Conservation (phyloP, 345 rosid genomes). For the Rhodomyrtus tomentosa region DNA sequence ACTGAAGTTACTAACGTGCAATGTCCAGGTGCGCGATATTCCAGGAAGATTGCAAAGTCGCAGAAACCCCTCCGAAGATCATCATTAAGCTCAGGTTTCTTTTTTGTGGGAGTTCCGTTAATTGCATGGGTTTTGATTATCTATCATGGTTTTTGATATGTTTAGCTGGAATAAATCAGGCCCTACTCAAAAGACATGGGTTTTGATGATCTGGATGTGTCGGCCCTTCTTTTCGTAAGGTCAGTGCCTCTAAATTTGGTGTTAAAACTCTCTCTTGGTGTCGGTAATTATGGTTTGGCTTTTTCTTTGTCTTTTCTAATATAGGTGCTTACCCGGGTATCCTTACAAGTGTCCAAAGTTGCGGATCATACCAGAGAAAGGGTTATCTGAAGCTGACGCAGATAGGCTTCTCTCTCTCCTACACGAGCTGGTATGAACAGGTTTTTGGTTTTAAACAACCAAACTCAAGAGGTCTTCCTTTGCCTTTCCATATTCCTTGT, state of each 20-base stretch:
- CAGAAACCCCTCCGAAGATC: constrained; percentile 53
- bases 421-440: constrained; percentile 53
- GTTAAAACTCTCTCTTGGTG: not conserved
- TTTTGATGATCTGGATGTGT: constrained; percentile 68
- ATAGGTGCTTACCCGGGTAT: constrained; percentile 91
- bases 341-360: constrained; percentile 89
- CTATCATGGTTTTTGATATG: constrained; percentile 4
- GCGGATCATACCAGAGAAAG: constrained; percentile 72
- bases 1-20: not conserved
- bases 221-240: constrained; percentile 78
- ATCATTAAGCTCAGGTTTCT: constrained; percentile 68
- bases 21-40: constrained; percentile 64
- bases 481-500: not conserved
- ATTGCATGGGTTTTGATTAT: constrained; percentile 3
- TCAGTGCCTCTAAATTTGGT: constrained; percentile 6
- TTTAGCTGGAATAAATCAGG: constrained; percentile 32
- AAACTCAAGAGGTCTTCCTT: not conserved
- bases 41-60: constrained; percentile 77
- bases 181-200: constrained; percentile 94
- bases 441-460: not conserved
- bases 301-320: not conserved
- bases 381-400: constrained; percentile 53
- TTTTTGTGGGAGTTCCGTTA: not conserved
- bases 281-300: not conserved
- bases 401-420: constrained; percentile 77